phyloP scores from a whole-genome alignment of 148 eudicot species.

The Limonium bicolor region DNA sequence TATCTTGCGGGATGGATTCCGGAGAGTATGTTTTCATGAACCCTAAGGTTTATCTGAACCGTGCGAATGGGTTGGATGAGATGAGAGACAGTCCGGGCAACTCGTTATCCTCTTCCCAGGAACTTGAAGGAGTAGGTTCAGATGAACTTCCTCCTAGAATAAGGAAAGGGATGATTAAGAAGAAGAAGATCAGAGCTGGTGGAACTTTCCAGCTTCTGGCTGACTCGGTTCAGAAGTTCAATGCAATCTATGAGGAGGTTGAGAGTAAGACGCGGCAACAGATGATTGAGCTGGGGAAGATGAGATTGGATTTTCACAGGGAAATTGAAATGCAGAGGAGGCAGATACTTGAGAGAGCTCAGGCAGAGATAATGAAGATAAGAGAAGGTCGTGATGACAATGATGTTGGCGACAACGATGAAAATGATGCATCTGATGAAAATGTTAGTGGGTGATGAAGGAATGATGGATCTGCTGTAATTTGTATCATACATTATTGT shows the following conservation, averaged over 20 bases:
- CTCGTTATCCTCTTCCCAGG: slow-evolving; percentile 25
- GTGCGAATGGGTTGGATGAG: slow-evolving; percentile 45
- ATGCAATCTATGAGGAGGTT: slow-evolving; percentile 47
- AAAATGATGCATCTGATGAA: slow-evolving; percentile 37
- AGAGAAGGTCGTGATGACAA: slow-evolving; percentile 27
- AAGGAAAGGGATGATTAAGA: slow-evolving; percentile 13
- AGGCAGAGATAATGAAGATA: slow-evolving; percentile 48
- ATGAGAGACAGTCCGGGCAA: slow-evolving; percentile 43
- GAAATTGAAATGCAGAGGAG: slow-evolving; percentile 54
- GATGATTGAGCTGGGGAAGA: slow-evolving; percentile 49
- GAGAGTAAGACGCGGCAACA: slow-evolving; percentile 42
- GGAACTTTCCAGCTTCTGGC: slow-evolving; percentile 48
- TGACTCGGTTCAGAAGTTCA: slow-evolving; percentile 51
- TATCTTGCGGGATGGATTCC: slow-evolving; percentile 48
- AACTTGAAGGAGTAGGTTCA: slow-evolving; percentile 20
- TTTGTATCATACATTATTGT: too few species aligned
- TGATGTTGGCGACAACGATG: too few species aligned
- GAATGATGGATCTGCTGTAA: too few species aligned
- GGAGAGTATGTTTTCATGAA: slow-evolving; percentile 42
- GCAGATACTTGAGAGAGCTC: slow-evolving; percentile 52
- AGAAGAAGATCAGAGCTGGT: slow-evolving; percentile 8
- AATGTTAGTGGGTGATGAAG: slow-evolving; percentile 27
- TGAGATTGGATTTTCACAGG: slow-evolving; percentile 63
- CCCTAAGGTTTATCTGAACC: slow-evolving; percentile 31
- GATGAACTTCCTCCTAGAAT: slow-evolving; percentile 43